Percentiles rank a stretch among this genome's conserved stretches.
phyloP scores from a whole-genome alignment of 257 asterid species.

The Anisodus tanguticus region DNA sequence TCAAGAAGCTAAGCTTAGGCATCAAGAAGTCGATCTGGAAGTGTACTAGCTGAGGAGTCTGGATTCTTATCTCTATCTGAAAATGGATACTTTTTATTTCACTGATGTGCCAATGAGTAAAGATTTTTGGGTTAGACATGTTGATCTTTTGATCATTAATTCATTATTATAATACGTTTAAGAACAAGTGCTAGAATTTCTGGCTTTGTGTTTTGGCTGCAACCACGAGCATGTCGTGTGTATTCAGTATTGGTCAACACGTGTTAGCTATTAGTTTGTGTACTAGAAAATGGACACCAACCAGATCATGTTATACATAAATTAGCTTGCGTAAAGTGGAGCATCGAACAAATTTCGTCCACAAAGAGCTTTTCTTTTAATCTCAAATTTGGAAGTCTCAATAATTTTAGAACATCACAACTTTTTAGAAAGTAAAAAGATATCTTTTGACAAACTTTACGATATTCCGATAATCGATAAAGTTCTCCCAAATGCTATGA shows the following conservation, averaged over 20 bases:
- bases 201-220: background rate
- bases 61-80: background rate
- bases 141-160: background rate
- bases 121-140: background rate
- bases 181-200: background rate
- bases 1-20: background rate
- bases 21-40: background rate
- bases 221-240: background rate
- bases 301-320: no score
- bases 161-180: background rate
- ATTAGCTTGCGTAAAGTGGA: no score
- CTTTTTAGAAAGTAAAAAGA: no score
- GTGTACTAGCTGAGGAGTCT: background rate
- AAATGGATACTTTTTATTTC: background rate
- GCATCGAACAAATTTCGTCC: no score
- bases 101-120: background rate
- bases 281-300: no score
- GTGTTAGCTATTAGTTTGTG: background rate
- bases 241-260: background rate
- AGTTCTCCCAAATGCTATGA: no score
- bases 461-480: no score
- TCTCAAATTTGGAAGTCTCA: no score
- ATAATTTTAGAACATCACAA: no score
- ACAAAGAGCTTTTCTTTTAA: no score
- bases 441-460: no score